Evolutionary conservation across 345 rosid species (phyloP), one percentile per base, ranked within the genome.

Genomic region (Citrus sp.): DNA sequence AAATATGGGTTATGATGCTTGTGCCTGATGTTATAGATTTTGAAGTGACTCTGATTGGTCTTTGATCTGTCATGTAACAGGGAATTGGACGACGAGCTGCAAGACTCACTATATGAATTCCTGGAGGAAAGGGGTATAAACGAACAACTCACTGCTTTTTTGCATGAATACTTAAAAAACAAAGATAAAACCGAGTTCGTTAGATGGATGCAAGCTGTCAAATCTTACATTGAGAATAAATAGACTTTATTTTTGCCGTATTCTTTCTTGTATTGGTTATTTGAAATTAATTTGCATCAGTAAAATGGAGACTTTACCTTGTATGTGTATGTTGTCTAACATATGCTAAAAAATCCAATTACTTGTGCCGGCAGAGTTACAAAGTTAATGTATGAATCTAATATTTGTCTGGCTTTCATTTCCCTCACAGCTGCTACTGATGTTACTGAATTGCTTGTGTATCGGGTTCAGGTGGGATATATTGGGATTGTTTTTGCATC

Each of bases 11-110:
- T 35, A 13, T 70, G 49, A 27, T 34, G 16, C 22, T 67, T 14
- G n/a, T 72, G 18, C 37, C 55, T 27, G n/a, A 69, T 77, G 3
- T 10, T 30, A 12, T 42, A 61, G 66, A 24, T 24, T 30, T 28
- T 21, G 49, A 61, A 27, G 70, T 35, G 64, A 25, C 62, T 37
- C 75, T 61, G 75, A 67, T 82, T 65, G 46, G 55, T 60, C 9
- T 82, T 78, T 55, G 14, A 76, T 71, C 21, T 61, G 75, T 72
- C 79, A 75, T 67, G 35, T 82, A 78, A 28, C 90, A 95, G 99
- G 90, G 98, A 92, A 40, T 46, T 95, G 85, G 99, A 95, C 30
- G 97, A 91, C 32, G 86, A 88, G 37, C 85, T 95, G 72, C 98
- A 93, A 82, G 85, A 85, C 3, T 84, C 91, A 4, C 87, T 95